A percentile compares a stretch with the other conserved stretches of the same genome.
These are phyloP conservation scores for Zasmidium citrigriseum DNA, from an alignment of 2,329 filamentous ascomycete genomes.

Conservation along the genomic window DNA sequence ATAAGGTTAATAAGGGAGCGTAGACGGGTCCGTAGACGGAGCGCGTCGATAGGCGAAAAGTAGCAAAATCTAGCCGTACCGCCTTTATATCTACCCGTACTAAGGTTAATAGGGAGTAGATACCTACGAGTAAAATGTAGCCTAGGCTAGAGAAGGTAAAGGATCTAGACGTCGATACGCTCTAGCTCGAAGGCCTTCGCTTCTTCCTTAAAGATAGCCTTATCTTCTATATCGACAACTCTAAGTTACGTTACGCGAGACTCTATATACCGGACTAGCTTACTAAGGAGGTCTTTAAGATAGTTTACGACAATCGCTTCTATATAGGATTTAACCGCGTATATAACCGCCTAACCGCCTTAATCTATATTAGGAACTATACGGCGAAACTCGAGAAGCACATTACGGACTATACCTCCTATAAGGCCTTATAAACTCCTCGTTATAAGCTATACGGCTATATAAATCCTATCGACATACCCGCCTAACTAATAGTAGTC, in stretches of 20 bases:
- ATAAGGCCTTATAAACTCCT: too few relatives aligned
- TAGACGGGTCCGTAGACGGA: too few relatives aligned
- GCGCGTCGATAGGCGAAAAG: too few relatives aligned
- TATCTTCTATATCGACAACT: not conserved
- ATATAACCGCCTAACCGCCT: too few relatives aligned
- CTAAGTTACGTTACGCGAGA: not conserved
- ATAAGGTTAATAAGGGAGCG: too few relatives aligned
- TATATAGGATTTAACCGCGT: not conserved
- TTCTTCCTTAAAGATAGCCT: too few relatives aligned
- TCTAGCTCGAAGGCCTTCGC: not conserved
- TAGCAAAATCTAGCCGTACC: not conserved
- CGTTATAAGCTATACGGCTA: too few relatives aligned
- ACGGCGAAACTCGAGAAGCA: too few relatives aligned
- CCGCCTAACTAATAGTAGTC: too few relatives aligned
- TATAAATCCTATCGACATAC: too few relatives aligned
- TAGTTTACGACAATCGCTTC: not conserved
- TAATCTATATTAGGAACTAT: too few relatives aligned
- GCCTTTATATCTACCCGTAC: not conserved
- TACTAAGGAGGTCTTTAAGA: not conserved
- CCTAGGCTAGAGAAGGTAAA: not conserved
- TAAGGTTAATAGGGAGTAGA: not conserved
- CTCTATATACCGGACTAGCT: not conserved
- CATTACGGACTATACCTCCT: too few relatives aligned
- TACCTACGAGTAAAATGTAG: not conserved
- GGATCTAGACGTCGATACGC: not conserved